Evolutionary conservation across 2,329 filamentous ascomycete species (phyloP).

Genomic region (Pseudocercospora eumusae): DNA sequence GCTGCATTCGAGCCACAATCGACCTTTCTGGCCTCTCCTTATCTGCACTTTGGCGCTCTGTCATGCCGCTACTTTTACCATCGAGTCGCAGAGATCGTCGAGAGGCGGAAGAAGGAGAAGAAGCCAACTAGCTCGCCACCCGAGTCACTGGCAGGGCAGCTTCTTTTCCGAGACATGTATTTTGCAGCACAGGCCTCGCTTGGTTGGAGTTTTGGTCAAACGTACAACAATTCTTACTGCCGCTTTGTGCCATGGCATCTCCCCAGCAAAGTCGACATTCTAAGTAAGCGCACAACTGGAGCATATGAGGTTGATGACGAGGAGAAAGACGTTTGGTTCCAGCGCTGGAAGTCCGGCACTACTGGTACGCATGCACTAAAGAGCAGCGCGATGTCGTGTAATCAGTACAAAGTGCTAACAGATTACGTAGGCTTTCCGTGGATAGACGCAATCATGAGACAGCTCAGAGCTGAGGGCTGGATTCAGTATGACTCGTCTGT

Average conservation of each 20-base stretch:
- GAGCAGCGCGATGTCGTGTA: neutral
- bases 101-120: slow-evolving; percentile 59
- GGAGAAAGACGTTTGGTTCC: slow-evolving; percentile 65
- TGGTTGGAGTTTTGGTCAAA: slow-evolving; percentile 65
- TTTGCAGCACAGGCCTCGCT: slow-evolving; percentile 73
- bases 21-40: slow-evolving; percentile 71
- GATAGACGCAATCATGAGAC: slow-evolving; percentile 79
- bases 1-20: slow-evolving; percentile 71
- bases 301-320: slow-evolving; percentile 64
- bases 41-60: slow-evolving; percentile 73
- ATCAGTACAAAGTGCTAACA: neutral
- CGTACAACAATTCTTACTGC: slow-evolving; percentile 64
- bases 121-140: slow-evolving; percentile 57
- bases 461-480: slow-evolving; percentile 71
- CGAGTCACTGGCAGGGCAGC: slow-evolving; percentile 69
- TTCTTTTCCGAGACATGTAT: slow-evolving; percentile 82
- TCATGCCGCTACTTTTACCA: slow-evolving; percentile 74
- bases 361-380: slow-evolving; percentile 50
- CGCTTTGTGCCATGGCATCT: slow-evolving; percentile 81
- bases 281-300: slow-evolving; percentile 55
- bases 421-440: slow-evolving; percentile 62
- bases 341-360: slow-evolving; percentile 66
- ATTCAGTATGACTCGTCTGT: slow-evolving; percentile 55
- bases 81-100: slow-evolving; percentile 64
- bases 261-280: slow-evolving; percentile 59